These are phyloP conservation scores for Saccharomycopsis javanensis DNA, from an alignment of 805 yeast genomes.

Conservation along the genomic window DNA sequence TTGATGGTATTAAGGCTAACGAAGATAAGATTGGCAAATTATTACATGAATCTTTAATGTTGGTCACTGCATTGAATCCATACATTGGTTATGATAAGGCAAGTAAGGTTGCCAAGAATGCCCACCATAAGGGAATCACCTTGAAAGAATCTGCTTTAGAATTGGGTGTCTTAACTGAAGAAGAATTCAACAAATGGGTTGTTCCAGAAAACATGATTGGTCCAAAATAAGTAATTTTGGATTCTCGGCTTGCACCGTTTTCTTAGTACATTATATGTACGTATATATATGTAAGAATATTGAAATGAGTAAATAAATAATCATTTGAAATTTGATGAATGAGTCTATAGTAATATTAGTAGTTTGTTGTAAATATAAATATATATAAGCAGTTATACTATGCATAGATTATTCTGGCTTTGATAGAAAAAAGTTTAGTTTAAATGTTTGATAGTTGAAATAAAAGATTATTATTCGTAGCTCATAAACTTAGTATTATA, in stretches of 20 bases:
- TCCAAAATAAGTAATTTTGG: constrained; percentile 40
- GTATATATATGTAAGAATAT: too few species aligned
- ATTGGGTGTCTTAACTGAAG: constrained; percentile 70
- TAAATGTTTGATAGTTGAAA: too few species aligned
- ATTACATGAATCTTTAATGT: constrained; percentile 91
- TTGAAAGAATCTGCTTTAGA: constrained; percentile 91
- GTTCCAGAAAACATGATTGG: constrained; percentile 98
- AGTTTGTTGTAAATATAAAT: neutral
- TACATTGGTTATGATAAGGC: constrained; percentile 98
- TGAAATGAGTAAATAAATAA: neutral
- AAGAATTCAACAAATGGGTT: constrained; percentile 94
- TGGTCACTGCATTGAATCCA: constrained; percentile 97
- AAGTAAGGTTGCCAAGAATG: constrained; percentile 96
- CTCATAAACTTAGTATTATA: too few species aligned
- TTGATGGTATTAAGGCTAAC: constrained; percentile 89
- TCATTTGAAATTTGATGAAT: neutral
- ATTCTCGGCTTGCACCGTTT: neutral
- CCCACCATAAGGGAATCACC: constrained; percentile 95
- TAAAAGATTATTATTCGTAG: too few species aligned
- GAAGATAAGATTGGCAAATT: constrained; percentile 75
- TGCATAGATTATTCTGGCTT: neutral
- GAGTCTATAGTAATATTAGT: neutral
- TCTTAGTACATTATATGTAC: neutral
- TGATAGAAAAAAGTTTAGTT: too few species aligned
- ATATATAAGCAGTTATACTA: neutral